Evolutionary conservation across 257 asterid species (phyloP).

Genomic region (Solanum appendiculatum): DNA sequence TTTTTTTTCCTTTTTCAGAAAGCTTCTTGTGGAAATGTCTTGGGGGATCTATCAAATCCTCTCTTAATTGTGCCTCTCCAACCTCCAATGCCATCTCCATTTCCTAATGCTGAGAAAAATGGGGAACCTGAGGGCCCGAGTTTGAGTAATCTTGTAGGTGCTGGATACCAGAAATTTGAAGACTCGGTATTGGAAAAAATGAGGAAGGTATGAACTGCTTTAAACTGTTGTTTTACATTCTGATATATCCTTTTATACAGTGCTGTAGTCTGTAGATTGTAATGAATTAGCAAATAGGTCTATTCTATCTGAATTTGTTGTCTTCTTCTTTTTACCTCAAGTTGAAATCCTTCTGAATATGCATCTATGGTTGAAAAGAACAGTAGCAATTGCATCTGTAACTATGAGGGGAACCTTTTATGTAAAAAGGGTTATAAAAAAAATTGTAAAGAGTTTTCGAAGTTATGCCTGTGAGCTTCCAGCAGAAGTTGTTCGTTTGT

Average conservation of each 20-base stretch:
- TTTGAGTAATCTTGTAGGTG: slow-evolving; percentile 49
- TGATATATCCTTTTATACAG: not conserved
- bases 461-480: not conserved
- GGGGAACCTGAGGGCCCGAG: slow-evolving; percentile 32
- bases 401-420: not conserved
- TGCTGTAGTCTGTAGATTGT: not conserved
- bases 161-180: slow-evolving; percentile 62
- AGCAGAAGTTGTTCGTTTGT: not conserved
- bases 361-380: not conserved
- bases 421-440: not conserved
- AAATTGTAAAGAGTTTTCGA: not conserved
- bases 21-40: slow-evolving; percentile 48
- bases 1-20: slow-evolving; percentile 17
- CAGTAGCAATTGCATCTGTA: not conserved
- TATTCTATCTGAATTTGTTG: not conserved
- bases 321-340: not conserved
- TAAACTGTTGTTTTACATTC: not conserved
- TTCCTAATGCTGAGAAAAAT: slow-evolving; percentile 20
- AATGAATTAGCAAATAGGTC: not conserved
- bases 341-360: not conserved
- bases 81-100: slow-evolving; percentile 31
- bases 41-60: slow-evolving; percentile 80
- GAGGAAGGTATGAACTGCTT: slow-evolving; percentile 40
- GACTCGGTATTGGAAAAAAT: slow-evolving; percentile 67
- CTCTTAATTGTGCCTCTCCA: slow-evolving; percentile 61